phyloP scores from a whole-genome alignment of 2,329 filamentous ascomycete genomes.

The Colletotrichum somersetense region DNA sequence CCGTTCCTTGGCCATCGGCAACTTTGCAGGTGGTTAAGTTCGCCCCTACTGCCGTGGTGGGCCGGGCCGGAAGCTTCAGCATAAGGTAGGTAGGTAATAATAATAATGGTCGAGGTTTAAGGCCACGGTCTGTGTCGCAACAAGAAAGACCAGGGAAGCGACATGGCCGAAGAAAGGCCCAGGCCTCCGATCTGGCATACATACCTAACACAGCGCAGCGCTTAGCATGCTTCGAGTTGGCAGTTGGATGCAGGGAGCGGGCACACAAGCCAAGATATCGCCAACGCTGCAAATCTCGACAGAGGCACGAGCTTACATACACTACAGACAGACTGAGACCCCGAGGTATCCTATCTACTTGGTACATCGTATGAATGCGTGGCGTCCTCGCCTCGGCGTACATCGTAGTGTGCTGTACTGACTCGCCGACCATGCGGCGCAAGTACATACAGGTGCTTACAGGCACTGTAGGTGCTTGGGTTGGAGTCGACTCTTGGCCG shows the following conservation, averaged over 20 bases:
- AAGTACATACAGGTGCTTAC: not conserved
- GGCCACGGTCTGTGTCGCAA: not conserved
- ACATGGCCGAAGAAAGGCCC: conserved; percentile 1
- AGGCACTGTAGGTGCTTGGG: not conserved
- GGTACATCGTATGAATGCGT: not conserved
- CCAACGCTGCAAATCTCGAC: not conserved
- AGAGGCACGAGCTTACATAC: not conserved
- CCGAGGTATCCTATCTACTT: not conserved
- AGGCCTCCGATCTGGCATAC: not conserved
- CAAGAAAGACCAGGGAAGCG: not conserved
- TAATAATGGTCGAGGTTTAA: too few relatives aligned
- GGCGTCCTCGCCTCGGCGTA: too few relatives aligned
- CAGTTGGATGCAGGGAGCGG: not conserved
- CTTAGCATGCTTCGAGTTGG: not conserved
- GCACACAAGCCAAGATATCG: not conserved
- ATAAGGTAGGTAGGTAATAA: not conserved
- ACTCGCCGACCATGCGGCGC: not conserved
- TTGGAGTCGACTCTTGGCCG: not conserved
- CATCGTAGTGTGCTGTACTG: too few relatives aligned
- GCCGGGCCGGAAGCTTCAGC: not conserved
- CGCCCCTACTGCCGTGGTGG: not conserved
- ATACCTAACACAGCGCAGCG: not conserved
- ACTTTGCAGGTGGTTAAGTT: not conserved
- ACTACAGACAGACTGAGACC: not conserved
- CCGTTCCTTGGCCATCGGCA: conserved; percentile 13